Evolutionary conservation across 2,329 filamentous ascomycete species (phyloP).

Genomic region (Aulographum hederae): DNA sequence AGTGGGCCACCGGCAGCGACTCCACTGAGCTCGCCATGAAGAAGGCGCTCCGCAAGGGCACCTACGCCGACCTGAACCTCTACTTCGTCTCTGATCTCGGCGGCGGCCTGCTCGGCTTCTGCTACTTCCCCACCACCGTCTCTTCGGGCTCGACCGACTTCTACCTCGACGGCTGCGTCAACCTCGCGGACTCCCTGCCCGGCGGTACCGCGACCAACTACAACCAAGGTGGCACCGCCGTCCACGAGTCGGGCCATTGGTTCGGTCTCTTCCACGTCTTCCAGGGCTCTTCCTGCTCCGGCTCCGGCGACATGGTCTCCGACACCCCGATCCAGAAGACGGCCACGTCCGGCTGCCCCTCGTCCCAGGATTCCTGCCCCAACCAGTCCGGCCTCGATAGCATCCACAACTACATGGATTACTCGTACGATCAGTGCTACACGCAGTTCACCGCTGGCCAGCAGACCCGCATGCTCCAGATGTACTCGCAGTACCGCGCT

Average conservation of each 20-base stretch:
- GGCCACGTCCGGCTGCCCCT: constrained; percentile 36
- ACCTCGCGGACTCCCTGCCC: constrained; percentile 31
- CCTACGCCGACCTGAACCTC: constrained; percentile 35
- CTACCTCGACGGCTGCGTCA: constrained; percentile 34
- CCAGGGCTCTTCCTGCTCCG: constrained; percentile 24
- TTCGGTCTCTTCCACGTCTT: constrained; percentile 28
- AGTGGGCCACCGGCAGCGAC: constrained; percentile 31
- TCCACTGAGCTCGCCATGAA: constrained; percentile 33
- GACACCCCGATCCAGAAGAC: constrained; percentile 23
- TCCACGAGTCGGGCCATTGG: constrained; percentile 31
- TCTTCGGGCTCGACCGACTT: too few relatives aligned
- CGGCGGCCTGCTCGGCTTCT: constrained; percentile 25
- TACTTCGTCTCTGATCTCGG: constrained; percentile 39
- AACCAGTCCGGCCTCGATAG: constrained; percentile 4
- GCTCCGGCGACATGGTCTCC: constrained; percentile 24
- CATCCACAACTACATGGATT: constrained; percentile 4
- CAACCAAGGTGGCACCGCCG: constrained; percentile 26
- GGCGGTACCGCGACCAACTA: constrained; percentile 26
- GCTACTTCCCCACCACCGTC: too few relatives aligned
- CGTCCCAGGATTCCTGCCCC: constrained; percentile 32
- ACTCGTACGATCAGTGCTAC: constrained; percentile 2
- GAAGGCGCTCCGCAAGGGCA: constrained; percentile 31
- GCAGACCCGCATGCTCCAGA: constrained; percentile 1
- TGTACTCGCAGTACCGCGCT: constrained; percentile 1
- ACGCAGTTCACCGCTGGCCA: constrained; percentile 3